Evolutionary conservation across 202 grass and related monocot species (phyloP).

Genomic region (Sporobolus alterniflorus): DNA sequence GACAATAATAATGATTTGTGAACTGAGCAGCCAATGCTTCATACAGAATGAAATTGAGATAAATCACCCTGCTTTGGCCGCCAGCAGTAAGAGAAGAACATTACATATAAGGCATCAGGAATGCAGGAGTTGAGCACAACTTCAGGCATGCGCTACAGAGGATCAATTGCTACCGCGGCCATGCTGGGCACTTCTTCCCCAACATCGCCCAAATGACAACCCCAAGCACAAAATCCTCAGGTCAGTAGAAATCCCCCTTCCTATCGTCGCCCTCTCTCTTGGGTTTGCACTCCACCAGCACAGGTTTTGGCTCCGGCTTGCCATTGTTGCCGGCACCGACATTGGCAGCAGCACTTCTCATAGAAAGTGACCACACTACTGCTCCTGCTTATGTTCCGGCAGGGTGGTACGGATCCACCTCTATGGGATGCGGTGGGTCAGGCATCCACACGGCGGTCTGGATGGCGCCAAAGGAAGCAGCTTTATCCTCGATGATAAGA

Average conservation of each 20-base stretch:
- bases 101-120: constrained; percentile 78
- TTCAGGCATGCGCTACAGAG: constrained; percentile 61
- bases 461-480: constrained; percentile 29
- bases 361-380: constrained; percentile 52
- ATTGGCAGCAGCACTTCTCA: constrained; percentile 27
- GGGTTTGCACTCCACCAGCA: constrained; percentile 48
- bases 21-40: neutral
- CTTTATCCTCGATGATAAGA: constrained; percentile 25
- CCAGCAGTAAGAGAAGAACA: constrained; percentile 76
- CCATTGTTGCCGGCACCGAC: neutral
- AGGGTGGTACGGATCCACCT: constrained; percentile 45
- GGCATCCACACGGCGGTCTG: constrained; percentile 31
- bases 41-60: constrained; percentile 7
- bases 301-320: neutral
- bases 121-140: constrained; percentile 82
- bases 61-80: constrained; percentile 69
- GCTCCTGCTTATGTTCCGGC: constrained; percentile 47
- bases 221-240: constrained; percentile 75
- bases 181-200: constrained; percentile 71
- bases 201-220: constrained; percentile 86
- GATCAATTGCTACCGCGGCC: constrained; percentile 95
- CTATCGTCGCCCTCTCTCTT: constrained; percentile 43
- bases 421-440: neutral
- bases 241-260: constrained; percentile 61
- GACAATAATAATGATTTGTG: neutral